Percentiles rank a stretch among this genome's conserved stretches.
Evolutionary conservation across 2,329 filamentous ascomycete species (phyloP).

Genomic region (Aphanoascus verrucosus): DNA sequence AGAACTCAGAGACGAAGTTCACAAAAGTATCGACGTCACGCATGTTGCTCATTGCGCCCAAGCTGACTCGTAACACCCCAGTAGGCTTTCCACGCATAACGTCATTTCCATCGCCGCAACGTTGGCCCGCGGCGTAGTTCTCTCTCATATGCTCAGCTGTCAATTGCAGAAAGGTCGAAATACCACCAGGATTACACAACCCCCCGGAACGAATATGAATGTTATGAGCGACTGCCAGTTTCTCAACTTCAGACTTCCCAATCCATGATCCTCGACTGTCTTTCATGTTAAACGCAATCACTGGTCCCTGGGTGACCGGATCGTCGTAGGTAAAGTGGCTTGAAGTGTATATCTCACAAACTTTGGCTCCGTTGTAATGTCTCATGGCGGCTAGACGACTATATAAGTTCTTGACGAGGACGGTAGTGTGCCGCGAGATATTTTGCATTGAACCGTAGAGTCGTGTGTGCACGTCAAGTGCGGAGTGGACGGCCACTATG

Average conservation of each 20-base stretch:
- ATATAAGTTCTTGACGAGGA: slow-evolving; percentile 51
- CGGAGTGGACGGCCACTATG: slow-evolving; percentile 70
- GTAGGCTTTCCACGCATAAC: slow-evolving; percentile 76
- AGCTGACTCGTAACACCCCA: slow-evolving; percentile 71
- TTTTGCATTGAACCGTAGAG: slow-evolving; percentile 62
- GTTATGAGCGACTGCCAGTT: slow-evolving; percentile 63
- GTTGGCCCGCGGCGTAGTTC: slow-evolving; percentile 75
- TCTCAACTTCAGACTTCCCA: slow-evolving; percentile 76
- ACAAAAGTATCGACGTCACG: slow-evolving; percentile 64
- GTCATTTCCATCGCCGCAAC: slow-evolving; percentile 75
- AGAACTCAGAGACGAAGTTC: slow-evolving; percentile 62
- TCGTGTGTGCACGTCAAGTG: slow-evolving; percentile 56
- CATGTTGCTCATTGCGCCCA: slow-evolving; percentile 80
- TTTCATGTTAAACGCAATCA: slow-evolving; percentile 72
- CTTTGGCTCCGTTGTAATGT: slow-evolving; percentile 57
- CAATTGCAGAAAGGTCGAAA: slow-evolving; percentile 61
- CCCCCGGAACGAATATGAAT: slow-evolving; percentile 83
- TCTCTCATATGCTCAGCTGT: slow-evolving; percentile 69
- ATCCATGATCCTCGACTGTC: slow-evolving; percentile 62
- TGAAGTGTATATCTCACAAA: slow-evolving; percentile 56
- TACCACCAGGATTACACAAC: slow-evolving; percentile 82
- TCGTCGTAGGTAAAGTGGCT: slow-evolving; percentile 34
- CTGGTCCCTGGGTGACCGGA: slow-evolving; percentile 52
- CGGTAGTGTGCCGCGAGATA: slow-evolving; percentile 60
- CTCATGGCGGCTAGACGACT: slow-evolving; percentile 47